A percentile compares a stretch with the other conserved stretches of the same genome.
phyloP scores from a whole-genome alignment of 306 rosid genomes.

The Senna tora region DNA sequence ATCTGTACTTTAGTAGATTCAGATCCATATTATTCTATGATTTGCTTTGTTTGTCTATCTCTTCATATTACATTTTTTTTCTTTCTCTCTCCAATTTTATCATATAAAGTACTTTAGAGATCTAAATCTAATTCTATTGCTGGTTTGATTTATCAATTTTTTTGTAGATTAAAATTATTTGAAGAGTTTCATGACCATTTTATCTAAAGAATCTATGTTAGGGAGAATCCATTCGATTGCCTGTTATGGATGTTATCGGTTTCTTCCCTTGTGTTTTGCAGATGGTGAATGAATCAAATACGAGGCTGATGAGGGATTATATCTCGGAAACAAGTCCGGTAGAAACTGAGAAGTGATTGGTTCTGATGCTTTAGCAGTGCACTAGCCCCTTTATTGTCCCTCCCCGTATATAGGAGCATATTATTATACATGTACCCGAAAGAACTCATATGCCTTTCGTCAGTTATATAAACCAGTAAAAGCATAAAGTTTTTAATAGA shows the following conservation, averaged over 20 bases:
- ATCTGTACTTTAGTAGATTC: too few species aligned
- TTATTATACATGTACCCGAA: constrained; percentile 4
- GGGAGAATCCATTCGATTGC: constrained; percentile 4
- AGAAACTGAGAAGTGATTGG: constrained; percentile 52
- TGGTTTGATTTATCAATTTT: background rate
- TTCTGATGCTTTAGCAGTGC: background rate
- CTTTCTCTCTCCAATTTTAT: too few species aligned
- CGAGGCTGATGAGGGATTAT: constrained; percentile 77
- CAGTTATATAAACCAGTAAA: constrained; percentile 5
- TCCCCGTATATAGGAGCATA: background rate
- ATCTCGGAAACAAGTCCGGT: constrained; percentile 64
- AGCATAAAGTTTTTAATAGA: constrained; percentile 15
- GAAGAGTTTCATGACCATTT: too few species aligned
- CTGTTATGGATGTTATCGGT: constrained; percentile 8
- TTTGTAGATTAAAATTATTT: background rate
- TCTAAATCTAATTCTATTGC: too few species aligned
- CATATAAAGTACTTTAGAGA: too few species aligned
- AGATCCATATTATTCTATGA: too few species aligned
- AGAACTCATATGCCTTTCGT: constrained; percentile 27
- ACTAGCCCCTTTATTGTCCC: constrained; percentile 8
- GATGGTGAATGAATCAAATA: constrained; percentile 84
- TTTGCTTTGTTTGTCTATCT: background rate
- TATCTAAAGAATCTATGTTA: background rate
- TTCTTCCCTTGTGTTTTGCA: constrained; percentile 43
- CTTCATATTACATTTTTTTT: too few species aligned